phyloP scores from a whole-genome alignment of 192 early-diverging fungal genomes.

The Backusella parvicylindrica region DNA sequence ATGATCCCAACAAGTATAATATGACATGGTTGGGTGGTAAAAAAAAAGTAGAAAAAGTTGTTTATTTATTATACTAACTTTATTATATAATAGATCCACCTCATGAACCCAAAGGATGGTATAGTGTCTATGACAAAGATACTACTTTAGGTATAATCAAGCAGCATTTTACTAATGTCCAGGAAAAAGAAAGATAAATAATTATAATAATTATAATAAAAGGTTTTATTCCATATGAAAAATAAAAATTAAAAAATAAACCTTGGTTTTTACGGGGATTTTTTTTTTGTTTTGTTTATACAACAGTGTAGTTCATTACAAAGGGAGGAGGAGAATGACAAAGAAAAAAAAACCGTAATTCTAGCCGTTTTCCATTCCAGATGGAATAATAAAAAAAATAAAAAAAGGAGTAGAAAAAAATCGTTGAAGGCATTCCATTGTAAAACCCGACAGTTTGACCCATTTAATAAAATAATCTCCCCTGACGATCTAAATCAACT shows the following conservation, averaged over 20 bases:
- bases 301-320: not conserved
- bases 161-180: not conserved
- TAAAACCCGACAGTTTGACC: not conserved
- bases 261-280: not conserved
- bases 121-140: constrained; percentile 61
- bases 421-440: not conserved
- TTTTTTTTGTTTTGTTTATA: not conserved
- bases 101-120: constrained; percentile 50
- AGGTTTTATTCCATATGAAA: not conserved
- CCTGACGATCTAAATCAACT: not conserved
- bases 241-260: constrained; percentile 1
- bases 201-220: not conserved
- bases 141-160: constrained; percentile 19
- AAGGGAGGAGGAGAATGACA: not conserved
- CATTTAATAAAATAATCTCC: constrained; percentile 1
- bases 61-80: not conserved
- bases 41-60: not conserved
- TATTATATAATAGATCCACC: constrained; percentile 20
- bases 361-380: not conserved
- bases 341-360: not conserved
- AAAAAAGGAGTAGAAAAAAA: not conserved
- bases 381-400: not conserved
- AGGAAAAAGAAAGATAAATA: not conserved
- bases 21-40: constrained; percentile 49
- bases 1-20: constrained; percentile 23